These are phyloP conservation scores for Plasmodium gonderi DNA, from an alignment of 169 alveolate genomes.

Conservation along the genomic window DNA sequence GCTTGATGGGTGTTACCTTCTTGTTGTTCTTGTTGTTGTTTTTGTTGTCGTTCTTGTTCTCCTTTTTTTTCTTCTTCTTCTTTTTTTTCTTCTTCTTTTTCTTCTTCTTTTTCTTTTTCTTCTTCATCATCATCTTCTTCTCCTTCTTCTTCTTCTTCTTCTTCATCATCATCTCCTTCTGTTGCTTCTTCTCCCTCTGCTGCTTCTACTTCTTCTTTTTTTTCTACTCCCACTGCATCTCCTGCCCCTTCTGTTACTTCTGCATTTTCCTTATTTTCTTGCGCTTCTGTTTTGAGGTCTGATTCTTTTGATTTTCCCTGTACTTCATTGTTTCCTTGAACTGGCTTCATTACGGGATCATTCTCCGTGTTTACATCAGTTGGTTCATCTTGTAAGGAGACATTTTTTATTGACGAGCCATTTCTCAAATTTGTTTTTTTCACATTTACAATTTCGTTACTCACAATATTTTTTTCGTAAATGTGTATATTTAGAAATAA, in stretches of 20 bases:
- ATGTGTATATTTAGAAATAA: not conserved
- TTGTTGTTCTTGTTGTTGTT: too few relatives aligned
- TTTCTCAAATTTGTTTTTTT: slow-evolving; percentile 2
- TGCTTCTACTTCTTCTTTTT: not conserved
- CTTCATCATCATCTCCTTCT: not conserved
- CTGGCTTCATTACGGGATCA: not conserved
- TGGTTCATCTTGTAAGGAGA: not conserved
- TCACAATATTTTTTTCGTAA: not conserved
- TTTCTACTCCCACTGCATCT: too few relatives aligned
- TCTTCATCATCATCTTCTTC: not conserved
- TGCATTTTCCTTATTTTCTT: not conserved
- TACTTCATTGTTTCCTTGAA: not conserved
- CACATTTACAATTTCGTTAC: not conserved
- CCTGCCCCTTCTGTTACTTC: not conserved
- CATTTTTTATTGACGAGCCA: not conserved
- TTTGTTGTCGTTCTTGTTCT: too few relatives aligned
- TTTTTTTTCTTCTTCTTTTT: not conserved
- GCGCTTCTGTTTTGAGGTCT: not conserved
- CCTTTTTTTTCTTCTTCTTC: not conserved
- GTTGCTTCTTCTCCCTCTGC: not conserved
- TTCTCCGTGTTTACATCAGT: not conserved
- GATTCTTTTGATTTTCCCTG: not conserved
- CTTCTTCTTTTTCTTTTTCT: not conserved
- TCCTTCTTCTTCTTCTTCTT: not conserved
- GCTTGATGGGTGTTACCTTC: too few relatives aligned